These are phyloP conservation scores for Wallacemonas collosoma DNA, from an alignment of 208 protist species.

Conservation along the genomic window DNA sequence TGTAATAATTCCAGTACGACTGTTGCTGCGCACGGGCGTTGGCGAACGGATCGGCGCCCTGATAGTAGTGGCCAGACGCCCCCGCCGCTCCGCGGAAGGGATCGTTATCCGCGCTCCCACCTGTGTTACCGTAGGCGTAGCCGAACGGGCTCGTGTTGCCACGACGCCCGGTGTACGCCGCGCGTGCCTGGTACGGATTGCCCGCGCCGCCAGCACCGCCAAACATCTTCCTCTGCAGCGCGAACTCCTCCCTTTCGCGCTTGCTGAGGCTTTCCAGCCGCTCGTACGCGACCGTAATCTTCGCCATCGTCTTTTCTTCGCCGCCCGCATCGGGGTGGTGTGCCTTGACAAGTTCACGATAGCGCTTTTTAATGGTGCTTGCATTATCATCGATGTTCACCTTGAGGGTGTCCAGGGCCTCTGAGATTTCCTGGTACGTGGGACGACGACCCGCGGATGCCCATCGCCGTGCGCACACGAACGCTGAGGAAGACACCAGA, in stretches of 20 bases:
- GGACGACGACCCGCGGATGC: slow-evolving; percentile 33
- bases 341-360: slow-evolving; percentile 67
- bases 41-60: slow-evolving; percentile 42
- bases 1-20: slow-evolving; percentile 56
- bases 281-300: slow-evolving; percentile 85
- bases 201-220: slow-evolving; percentile 28
- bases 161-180: not conserved
- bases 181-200: slow-evolving; percentile 1
- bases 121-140: slow-evolving; percentile 21
- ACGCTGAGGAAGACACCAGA: not conserved
- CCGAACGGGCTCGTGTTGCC: slow-evolving; percentile 22
- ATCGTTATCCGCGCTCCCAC: slow-evolving; percentile 20
- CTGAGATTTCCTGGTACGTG: slow-evolving; percentile 52
- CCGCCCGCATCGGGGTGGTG: slow-evolving; percentile 86
- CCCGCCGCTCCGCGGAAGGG: slow-evolving; percentile 20
- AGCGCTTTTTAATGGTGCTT: slow-evolving; percentile 57
- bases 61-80: slow-evolving; percentile 31
- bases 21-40: slow-evolving; percentile 31
- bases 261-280: slow-evolving; percentile 48
- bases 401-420: slow-evolving; percentile 54
- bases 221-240: slow-evolving; percentile 39
- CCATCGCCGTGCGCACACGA: slow-evolving; percentile 31
- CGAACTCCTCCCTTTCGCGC: slow-evolving; percentile 69
- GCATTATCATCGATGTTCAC: slow-evolving; percentile 44
- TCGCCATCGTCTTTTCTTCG: slow-evolving; percentile 62